Evolutionary conservation across 2,329 filamentous ascomycete species (phyloP).

Genomic region (Clonostachys byssicola): DNA sequence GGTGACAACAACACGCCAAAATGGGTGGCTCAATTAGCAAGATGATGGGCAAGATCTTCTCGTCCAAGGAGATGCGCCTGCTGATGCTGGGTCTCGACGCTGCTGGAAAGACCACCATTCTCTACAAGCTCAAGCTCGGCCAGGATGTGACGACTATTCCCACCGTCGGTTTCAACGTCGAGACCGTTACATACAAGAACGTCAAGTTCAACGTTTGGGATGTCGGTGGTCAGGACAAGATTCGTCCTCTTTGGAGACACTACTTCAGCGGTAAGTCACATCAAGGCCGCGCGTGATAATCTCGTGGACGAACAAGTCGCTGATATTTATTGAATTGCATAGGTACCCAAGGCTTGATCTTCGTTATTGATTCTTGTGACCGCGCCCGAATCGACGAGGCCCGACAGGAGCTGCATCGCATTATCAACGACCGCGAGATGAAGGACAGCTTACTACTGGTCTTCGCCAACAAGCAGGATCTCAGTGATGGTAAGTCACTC

Average conservation of each 20-base stretch:
- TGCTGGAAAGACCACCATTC: constrained; percentile 97
- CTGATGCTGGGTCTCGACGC: constrained; percentile 97
- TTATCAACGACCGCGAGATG: constrained; percentile 97
- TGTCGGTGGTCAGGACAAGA: constrained; percentile 98
- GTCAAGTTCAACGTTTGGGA: constrained; percentile 99
- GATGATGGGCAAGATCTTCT: constrained; percentile 98
- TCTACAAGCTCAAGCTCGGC: constrained; percentile 98
- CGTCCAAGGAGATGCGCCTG: constrained; percentile 98
- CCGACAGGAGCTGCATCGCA: constrained; percentile 87
- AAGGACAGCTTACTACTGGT: constrained; percentile 91
- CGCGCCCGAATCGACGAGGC: constrained; percentile 89
- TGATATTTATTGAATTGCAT: constrained; percentile 3
- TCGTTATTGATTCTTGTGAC: constrained; percentile 96
- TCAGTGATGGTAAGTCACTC: constrained; percentile 63
- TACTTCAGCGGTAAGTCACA: constrained; percentile 73
- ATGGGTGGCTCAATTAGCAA: constrained; percentile 96
- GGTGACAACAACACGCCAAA: constrained; percentile 7
- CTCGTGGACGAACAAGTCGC: not conserved
- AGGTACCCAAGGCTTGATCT: constrained; percentile 97
- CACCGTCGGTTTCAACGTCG: constrained; percentile 98
- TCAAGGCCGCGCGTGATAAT: not conserved
- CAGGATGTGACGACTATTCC: constrained; percentile 98
- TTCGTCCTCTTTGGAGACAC: constrained; percentile 93
- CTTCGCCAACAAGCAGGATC: constrained; percentile 99
- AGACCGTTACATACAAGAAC: constrained; percentile 98